phyloP scores from a whole-genome alignment of 1,284 basidiomycete genomes.

The Ceratobasidium sp. region DNA sequence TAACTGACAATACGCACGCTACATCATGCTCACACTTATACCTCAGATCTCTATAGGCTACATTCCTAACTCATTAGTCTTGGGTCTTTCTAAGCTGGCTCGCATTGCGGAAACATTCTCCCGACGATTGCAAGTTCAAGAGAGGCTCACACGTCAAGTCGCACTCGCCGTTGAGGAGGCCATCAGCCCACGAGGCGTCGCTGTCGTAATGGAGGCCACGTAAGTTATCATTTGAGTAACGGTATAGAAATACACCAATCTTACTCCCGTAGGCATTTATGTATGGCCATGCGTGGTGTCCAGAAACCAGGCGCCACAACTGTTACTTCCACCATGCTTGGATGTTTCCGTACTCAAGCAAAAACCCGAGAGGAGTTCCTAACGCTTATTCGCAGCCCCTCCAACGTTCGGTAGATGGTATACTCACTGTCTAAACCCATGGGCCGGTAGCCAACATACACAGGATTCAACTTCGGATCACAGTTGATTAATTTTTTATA shows the following conservation, averaged over 20 bases:
- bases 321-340: conserved; percentile 99
- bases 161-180: conserved; percentile 98
- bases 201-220: conserved; percentile 99
- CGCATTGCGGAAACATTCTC: conserved; percentile 98
- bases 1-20: neutral
- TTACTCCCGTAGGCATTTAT: conserved; percentile 81
- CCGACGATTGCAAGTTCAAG: conserved; percentile 96
- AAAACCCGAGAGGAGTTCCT: conserved; percentile 98
- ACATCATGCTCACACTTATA: neutral
- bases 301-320: conserved; percentile 98
- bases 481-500: neutral
- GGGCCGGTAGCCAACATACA: neutral
- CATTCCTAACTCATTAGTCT: conserved; percentile 95
- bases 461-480: conserved; percentile 41
- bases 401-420: conserved; percentile 18
- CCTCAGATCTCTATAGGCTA: conserved; percentile 83
- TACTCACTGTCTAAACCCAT: neutral
- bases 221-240: conserved; percentile 63
- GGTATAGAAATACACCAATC: conserved; percentile 10
- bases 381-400: conserved; percentile 74
- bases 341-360: conserved; percentile 96
- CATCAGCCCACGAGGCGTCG: conserved; percentile 97
- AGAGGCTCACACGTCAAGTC: conserved; percentile 97
- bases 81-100: conserved; percentile 97
- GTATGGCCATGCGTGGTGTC: conserved; percentile 99